A percentile compares a stretch with the other conserved stretches of the same genome.
These are phyloP conservation scores for Ilyonectria mors-panacis DNA, from an alignment of 2,329 filamentous ascomycete species.

Conservation along the genomic window DNA sequence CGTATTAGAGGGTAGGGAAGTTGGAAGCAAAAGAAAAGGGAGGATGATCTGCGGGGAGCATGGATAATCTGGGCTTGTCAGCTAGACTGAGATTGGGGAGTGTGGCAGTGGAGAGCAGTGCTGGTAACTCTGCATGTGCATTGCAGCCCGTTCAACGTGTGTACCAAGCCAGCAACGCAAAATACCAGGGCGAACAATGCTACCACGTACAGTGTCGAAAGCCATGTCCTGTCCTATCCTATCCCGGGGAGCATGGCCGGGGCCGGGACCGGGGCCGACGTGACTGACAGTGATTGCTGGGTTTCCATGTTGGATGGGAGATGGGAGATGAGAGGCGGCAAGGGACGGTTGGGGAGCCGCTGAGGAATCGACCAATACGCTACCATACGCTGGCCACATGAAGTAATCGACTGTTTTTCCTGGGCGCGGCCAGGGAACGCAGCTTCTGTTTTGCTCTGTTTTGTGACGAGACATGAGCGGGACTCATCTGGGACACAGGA, in stretches of 20 bases:
- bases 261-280: neutral
- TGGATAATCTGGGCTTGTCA: too few species aligned
- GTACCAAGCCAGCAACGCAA: too few species aligned
- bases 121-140: too few species aligned
- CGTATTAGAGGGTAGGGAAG: neutral
- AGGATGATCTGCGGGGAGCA: constrained; percentile 4
- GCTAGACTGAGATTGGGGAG: too few species aligned
- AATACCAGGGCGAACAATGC: too few species aligned
- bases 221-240: constrained; percentile 20
- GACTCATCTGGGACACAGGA: neutral
- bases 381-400: constrained; percentile 18
- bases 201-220: neutral
- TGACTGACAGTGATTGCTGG: neutral
- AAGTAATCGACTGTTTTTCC: constrained; percentile 15
- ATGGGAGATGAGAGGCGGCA: constrained; percentile 9
- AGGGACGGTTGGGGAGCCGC: constrained; percentile 2
- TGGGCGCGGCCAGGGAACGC: neutral
- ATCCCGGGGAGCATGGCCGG: neutral
- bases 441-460: neutral
- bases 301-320: constrained; percentile 6
- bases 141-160: too few species aligned
- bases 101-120: too few species aligned
- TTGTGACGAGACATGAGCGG: constrained; percentile 17
- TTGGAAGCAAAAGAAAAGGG: constrained; percentile 4
- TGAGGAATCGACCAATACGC: constrained; percentile 16